A percentile compares a stretch with the other conserved stretches of the same genome.
phyloP scores from a whole-genome alignment of 345 rosid genomes.

The Camelina hispida region DNA sequence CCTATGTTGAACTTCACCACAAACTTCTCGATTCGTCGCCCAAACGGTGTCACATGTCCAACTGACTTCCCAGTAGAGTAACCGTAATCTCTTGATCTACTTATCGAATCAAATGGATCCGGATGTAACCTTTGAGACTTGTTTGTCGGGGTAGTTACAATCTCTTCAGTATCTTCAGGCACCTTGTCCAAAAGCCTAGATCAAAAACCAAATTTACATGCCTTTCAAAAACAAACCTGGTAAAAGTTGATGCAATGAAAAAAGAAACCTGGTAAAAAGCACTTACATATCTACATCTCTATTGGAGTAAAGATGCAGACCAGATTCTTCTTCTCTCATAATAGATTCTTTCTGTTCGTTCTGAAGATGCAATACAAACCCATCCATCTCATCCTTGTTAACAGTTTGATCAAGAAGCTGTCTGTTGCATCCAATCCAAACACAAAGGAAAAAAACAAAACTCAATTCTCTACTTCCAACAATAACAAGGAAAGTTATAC shows the following conservation, averaged over 20 bases:
- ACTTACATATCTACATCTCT: slow-evolving; percentile 93
- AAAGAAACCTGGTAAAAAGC: slow-evolving; percentile 15
- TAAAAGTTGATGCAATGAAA: slow-evolving; percentile 7
- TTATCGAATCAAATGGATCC: slow-evolving; percentile 54
- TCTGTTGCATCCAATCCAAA: slow-evolving; percentile 50
- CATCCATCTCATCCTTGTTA: slow-evolving; percentile 78
- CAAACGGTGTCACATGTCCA: slow-evolving; percentile 79
- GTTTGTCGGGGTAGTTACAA: slow-evolving; percentile 63
- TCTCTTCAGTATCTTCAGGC: slow-evolving; percentile 60
- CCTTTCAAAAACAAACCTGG: neutral
- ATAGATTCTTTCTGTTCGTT: slow-evolving; percentile 71
- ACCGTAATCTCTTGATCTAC: slow-evolving; percentile 52
- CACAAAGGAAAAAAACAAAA: neutral
- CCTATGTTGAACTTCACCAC: slow-evolving; percentile 64
- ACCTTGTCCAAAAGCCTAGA: slow-evolving; percentile 71
- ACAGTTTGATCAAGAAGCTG: slow-evolving; percentile 62
- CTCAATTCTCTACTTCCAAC: neutral
- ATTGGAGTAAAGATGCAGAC: slow-evolving; percentile 73
- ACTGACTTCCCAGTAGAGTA: slow-evolving; percentile 67
- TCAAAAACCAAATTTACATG: neutral
- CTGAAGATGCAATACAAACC: slow-evolving; percentile 79
- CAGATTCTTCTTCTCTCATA: slow-evolving; percentile 59
- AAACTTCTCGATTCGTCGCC: slow-evolving; percentile 68
- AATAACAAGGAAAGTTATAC: neutral
- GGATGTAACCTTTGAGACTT: slow-evolving; percentile 49